These are phyloP conservation scores for Coffea humblotiana DNA, from an alignment of 305 asterid species.

Conservation along the genomic window DNA sequence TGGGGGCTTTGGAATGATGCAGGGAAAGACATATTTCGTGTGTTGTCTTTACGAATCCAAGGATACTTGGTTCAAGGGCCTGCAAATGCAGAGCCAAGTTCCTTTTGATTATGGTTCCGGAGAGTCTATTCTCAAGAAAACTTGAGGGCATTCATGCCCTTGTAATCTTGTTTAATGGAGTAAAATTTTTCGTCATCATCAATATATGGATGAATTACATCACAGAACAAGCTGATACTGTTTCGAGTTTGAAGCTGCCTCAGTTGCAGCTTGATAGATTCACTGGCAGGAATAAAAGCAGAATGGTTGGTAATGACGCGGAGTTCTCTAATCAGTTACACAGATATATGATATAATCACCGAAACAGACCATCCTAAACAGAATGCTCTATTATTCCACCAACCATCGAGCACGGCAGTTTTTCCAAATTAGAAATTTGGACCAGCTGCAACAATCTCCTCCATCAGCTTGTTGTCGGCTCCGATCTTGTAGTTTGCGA, in stretches of 20 bases:
- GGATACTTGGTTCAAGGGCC: background rate
- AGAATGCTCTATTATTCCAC: slow-evolving; percentile 7
- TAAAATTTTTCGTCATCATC: slow-evolving; percentile 16
- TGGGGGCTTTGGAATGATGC: background rate
- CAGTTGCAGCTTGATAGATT: background rate
- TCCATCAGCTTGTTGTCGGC: slow-evolving; percentile 59
- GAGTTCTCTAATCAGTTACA: background rate
- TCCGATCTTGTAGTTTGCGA: slow-evolving; percentile 68
- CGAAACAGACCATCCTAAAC: background rate
- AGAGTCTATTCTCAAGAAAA: background rate
- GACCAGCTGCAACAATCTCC: slow-evolving; percentile 87
- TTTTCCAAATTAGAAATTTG: slow-evolving; percentile 44
- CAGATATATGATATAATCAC: background rate
- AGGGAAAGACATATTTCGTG: background rate
- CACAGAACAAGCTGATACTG: slow-evolving; percentile 7
- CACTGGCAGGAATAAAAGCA: background rate
- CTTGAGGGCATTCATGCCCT: background rate
- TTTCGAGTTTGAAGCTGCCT: slow-evolving; percentile 3
- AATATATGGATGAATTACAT: slow-evolving; percentile 7
- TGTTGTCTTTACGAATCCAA: background rate
- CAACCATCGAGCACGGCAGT: background rate
- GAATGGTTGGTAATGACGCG: background rate
- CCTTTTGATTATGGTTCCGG: background rate
- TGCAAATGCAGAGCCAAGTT: background rate
- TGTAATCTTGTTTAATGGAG: background rate